A percentile compares a stretch with the other conserved stretches of the same genome.
phyloP scores from a whole-genome alignment of 345 rosid genomes.

The Gossypium turneri region DNA sequence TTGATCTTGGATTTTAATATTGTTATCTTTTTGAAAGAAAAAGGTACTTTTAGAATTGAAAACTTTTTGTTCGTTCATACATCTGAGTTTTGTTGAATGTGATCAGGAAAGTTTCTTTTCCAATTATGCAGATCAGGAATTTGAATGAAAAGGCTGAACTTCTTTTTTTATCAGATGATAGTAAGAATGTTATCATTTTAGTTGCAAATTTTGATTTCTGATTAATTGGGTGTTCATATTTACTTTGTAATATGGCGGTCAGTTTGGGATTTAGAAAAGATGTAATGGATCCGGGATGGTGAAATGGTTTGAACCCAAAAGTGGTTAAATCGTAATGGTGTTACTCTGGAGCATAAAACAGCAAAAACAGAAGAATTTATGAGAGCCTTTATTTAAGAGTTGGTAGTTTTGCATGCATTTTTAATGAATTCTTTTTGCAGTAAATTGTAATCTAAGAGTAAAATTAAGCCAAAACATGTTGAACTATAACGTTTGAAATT shows the following conservation, averaged over 20 bases:
- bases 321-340: not conserved
- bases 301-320: not conserved
- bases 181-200: not conserved
- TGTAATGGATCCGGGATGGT: not conserved
- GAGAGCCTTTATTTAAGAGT: not conserved
- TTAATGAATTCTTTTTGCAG: not conserved
- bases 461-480: not conserved
- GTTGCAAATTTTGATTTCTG: not conserved
- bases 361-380: not conserved
- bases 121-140: not conserved
- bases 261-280: constrained; percentile 3
- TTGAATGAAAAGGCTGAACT: not conserved
- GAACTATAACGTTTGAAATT: not conserved
- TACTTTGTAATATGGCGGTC: constrained; percentile 5
- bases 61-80: not conserved
- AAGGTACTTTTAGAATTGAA: not conserved
- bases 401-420: not conserved
- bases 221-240: not conserved
- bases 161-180: not conserved
- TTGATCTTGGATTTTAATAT: constrained; percentile 1
- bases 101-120: not conserved
- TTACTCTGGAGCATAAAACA: not conserved
- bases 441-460: not conserved
- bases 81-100: not conserved
- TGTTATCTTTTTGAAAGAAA: not conserved